Conservation (phyloP, 768 basidiomycete genomes). For the Xerocomellus chrysenteron region DNA sequence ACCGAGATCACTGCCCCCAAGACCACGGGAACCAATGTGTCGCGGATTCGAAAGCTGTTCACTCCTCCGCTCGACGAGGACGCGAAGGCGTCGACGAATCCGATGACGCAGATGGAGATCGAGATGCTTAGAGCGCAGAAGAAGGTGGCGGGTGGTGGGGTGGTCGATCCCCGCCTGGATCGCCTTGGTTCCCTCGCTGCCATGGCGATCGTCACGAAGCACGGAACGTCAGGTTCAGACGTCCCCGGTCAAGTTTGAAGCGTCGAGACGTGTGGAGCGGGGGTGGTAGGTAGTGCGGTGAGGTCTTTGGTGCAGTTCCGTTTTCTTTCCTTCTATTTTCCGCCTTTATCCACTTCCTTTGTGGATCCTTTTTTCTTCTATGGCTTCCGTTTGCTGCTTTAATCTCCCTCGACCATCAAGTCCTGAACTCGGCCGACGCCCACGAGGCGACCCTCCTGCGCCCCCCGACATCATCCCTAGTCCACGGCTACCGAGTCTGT, state of each 20-base stretch:
- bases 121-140: conserved; percentile 4
- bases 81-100: not conserved
- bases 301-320: not conserved
- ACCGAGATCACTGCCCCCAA: not conserved
- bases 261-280: not conserved
- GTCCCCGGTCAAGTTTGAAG: not conserved
- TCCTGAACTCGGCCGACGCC: not conserved
- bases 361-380: not conserved
- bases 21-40: not conserved
- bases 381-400: not conserved
- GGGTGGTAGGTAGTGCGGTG: not conserved
- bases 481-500: not conserved
- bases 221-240: not conserved
- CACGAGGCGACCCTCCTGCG: not conserved
- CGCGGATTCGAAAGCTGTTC: not conserved
- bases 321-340: not conserved
- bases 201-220: not conserved
- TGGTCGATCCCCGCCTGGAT: not conserved
- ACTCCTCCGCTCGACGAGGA: conserved; percentile 4
- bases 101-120: conserved; percentile 4
- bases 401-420: not conserved
- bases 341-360: not conserved
- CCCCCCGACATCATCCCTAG: not conserved
- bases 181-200: not conserved
- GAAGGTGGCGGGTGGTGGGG: not conserved